phyloP scores from a whole-genome alignment of 2,329 filamentous ascomycete species.

The Microsporum ferrugineum region DNA sequence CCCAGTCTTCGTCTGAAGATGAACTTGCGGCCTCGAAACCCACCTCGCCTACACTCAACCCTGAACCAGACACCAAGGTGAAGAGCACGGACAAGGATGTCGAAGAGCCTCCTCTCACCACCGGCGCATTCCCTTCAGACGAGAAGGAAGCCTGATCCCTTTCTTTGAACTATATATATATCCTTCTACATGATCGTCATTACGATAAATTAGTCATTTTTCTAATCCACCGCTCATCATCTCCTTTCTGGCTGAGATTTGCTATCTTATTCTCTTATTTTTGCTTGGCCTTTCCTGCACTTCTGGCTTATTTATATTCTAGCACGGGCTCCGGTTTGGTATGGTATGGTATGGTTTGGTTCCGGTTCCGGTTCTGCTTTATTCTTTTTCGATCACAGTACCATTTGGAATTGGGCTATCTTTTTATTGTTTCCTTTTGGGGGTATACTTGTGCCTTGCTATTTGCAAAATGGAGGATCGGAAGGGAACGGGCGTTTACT shows the following conservation, averaged over 20 bases:
- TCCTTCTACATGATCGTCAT: not conserved
- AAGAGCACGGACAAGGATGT: not conserved
- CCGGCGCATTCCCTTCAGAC: not conserved
- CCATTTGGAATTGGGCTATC: not conserved
- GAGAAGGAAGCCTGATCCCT: not conserved
- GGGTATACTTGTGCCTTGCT: not conserved
- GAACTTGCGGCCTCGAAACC: not conserved
- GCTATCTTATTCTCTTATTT: not conserved
- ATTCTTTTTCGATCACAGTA: not conserved
- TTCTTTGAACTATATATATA: not conserved
- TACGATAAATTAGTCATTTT: not conserved
- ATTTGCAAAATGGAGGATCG: not conserved
- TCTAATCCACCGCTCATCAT: not conserved
- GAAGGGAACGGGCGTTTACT: not conserved
- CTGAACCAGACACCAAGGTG: not conserved
- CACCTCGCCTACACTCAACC: not conserved
- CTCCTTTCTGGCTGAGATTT: not conserved
- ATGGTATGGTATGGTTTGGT: not conserved
- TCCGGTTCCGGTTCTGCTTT: not conserved
- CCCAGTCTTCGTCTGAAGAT: not conserved
- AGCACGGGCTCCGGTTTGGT: not conserved
- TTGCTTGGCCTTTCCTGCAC: not conserved
- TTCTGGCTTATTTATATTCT: not conserved
- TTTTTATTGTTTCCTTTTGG: not conserved
- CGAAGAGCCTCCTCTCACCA: not conserved